Conservation (phyloP, 2,329 filamentous ascomycete species). For the Knoxdaviesia proteae region DNA sequence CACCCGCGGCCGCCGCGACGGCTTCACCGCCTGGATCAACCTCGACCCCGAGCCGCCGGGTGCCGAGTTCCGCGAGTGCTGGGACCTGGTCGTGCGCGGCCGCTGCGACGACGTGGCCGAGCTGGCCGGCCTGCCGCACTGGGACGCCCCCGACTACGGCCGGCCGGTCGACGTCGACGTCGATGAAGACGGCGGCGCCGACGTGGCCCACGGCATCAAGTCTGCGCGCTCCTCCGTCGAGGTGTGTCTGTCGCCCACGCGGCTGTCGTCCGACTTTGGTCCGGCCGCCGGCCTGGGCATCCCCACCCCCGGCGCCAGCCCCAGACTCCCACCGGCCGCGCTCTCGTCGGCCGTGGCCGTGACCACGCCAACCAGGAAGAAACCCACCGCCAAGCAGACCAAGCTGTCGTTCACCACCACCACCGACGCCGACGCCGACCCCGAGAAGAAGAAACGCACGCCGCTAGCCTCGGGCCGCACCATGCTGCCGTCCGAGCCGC, state of each 20-base stretch:
- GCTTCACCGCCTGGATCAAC: constrained; percentile 88
- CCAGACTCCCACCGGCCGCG: constrained; percentile 15
- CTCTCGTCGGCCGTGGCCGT: constrained; percentile 15
- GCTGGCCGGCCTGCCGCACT: constrained; percentile 41
- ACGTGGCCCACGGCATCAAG: constrained; percentile 16
- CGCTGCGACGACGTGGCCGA: constrained; percentile 75
- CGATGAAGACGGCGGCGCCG: constrained; percentile 1
- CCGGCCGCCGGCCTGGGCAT: constrained; percentile 21
- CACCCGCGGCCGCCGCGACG: constrained; percentile 63
- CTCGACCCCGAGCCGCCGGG: constrained; percentile 65
- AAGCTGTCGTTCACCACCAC: constrained; percentile 22
- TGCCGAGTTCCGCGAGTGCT: constrained; percentile 74
- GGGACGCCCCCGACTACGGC: constrained; percentile 18
- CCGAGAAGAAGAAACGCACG: background rate
- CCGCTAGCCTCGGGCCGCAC: constrained; percentile 1
- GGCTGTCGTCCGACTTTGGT: constrained; percentile 6
- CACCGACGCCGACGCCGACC: constrained; percentile 3
- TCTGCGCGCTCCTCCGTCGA: constrained; percentile 6
- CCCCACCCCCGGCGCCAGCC: constrained; percentile 36
- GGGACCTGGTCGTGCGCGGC: constrained; percentile 76
- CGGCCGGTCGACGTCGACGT: too few relatives aligned
- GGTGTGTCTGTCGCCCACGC: constrained; percentile 6
- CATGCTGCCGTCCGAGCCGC: too few relatives aligned
- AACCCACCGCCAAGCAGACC: constrained; percentile 22
- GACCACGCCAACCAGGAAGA: constrained; percentile 15